Evolutionary conservation across 2,329 filamentous ascomycete genomes (phyloP), one percentile per base, ranked within the genome.

Genomic region (Penicillium sp.): DNA sequence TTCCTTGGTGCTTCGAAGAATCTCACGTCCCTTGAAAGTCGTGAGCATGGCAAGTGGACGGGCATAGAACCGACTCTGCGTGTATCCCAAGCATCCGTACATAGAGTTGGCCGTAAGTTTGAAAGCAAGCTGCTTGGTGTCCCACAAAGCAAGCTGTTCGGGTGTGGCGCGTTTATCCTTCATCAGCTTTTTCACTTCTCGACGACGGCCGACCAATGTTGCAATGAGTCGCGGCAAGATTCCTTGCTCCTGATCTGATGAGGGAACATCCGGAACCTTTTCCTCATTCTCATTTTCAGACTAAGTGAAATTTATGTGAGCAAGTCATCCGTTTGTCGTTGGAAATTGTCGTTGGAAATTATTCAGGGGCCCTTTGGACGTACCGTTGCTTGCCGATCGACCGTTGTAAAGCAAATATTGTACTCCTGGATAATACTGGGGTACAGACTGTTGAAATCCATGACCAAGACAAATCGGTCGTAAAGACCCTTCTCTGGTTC

Each of bases 361-460:
- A 18, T 18, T 11, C 4, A 24, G 11, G 12, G 11, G 12, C 1
- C 13, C 1, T 7, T 18, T 39, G 24, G 25, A 70, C 83, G 74
- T 79, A 89, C 86, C 59, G 85, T 73, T 51, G 80, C 75, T 36
- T 80, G 76, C 59, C 93, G 80, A 52, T 97, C 88, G 5, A 98
- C 90, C 0, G 94, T 98, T 2, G 93, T 98, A 71, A 98, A 98
- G 75, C 94, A 98, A 59, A 98, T 98, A 71, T 98, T 98, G 74
- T 84, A 98, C 77, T 98, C 94, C 65, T 98, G 94, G 52, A 98
- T 98, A 64, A 98, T 97, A 65, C 89, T 96, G 29, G 93, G 93
- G 63, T 98, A 98, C 53, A 98, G 77, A 61, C 90, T 96, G 79
- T 98, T 98, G 77, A 98, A 98, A 76, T 98, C 93, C 94, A 98